A percentile compares a stretch with the other conserved stretches of the same genome.
Evolutionary conservation across 2,329 filamentous ascomycete species (phyloP).

Genomic region (Fusarium longipes): DNA sequence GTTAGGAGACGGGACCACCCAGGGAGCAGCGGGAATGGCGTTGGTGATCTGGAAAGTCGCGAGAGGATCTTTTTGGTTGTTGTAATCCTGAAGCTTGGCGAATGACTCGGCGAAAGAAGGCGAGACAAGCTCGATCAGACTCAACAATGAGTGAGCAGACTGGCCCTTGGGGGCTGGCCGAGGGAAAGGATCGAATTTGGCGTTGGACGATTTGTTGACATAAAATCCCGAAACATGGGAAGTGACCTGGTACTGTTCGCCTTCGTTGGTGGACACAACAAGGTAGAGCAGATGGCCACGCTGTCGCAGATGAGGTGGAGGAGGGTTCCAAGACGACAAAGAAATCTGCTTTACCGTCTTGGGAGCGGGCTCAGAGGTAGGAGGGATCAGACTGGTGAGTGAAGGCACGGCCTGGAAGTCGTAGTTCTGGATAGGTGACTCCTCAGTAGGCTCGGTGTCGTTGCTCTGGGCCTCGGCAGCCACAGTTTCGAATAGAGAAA

Average conservation of each 20-base stretch:
- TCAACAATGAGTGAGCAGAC: slow-evolving; percentile 86
- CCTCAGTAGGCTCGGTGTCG: slow-evolving; percentile 40
- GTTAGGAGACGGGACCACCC: slow-evolving; percentile 80
- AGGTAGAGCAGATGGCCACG: slow-evolving; percentile 94
- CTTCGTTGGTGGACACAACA: slow-evolving; percentile 88
- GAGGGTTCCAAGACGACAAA: slow-evolving; percentile 95
- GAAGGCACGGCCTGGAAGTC: slow-evolving; percentile 78
- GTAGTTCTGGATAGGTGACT: slow-evolving; percentile 72
- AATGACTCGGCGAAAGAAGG: slow-evolving; percentile 85
- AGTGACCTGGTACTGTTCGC: slow-evolving; percentile 94
- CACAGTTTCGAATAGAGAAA: slow-evolving; percentile 88
- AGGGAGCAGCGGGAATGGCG: slow-evolving; percentile 89
- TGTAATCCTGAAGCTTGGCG: slow-evolving; percentile 82
- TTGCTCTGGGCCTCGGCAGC: slow-evolving; percentile 60
- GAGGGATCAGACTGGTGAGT: slow-evolving; percentile 77
- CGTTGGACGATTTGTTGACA: slow-evolving; percentile 95
- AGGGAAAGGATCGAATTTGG: slow-evolving; percentile 92
- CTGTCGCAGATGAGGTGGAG: slow-evolving; percentile 89
- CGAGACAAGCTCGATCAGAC: slow-evolving; percentile 81
- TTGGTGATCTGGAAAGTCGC: slow-evolving; percentile 97
- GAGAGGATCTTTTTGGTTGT: slow-evolving; percentile 85
- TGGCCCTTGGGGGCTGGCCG: slow-evolving; percentile 80
- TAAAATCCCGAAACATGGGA: slow-evolving; percentile 95
- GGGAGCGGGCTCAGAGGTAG: slow-evolving; percentile 73
- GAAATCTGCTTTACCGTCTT: slow-evolving; percentile 92